Conservation (phyloP, 2,329 filamentous ascomycete genomes). For the Pseudohalonectria lignicola region DNA sequence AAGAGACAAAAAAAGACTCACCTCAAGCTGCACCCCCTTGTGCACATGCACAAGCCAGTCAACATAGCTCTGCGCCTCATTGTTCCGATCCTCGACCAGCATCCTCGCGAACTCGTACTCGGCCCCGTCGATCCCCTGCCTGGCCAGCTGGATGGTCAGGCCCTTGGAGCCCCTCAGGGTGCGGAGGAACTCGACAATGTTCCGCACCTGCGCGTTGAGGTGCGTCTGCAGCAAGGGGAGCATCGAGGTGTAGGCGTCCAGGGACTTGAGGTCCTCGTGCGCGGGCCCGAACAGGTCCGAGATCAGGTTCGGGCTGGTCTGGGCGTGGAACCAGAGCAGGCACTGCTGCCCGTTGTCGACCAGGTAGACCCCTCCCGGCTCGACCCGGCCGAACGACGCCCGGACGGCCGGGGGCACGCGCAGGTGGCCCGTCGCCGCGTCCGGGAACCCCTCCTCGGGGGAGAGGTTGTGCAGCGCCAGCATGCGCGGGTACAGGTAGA, state of each 20-base stretch:
- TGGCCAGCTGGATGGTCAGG: conserved; percentile 76
- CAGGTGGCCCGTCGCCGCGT: conserved; percentile 72
- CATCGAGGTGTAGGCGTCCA: conserved; percentile 72
- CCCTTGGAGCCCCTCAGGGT: conserved; percentile 76
- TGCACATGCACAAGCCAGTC: conserved; percentile 97
- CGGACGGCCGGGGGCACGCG: conserved; percentile 72
- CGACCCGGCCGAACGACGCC: conserved; percentile 76
- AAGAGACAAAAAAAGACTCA: conserved; percentile 23
- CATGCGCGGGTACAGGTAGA: conserved; percentile 93
- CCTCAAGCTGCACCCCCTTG: conserved; percentile 83
- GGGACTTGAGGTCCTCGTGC: conserved; percentile 65
- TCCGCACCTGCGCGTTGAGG: conserved; percentile 88
- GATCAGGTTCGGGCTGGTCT: conserved; percentile 86
- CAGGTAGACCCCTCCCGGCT: conserved; percentile 87
- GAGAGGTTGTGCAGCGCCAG: conserved; percentile 84
- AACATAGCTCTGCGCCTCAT: conserved; percentile 95
- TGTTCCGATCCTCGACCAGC: conserved; percentile 89
- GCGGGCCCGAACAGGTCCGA: conserved; percentile 60
- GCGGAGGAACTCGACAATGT: conserved; percentile 80
- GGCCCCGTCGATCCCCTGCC: conserved; percentile 86
- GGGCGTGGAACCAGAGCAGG: conserved; percentile 83
- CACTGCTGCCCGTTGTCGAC: conserved; percentile 92
- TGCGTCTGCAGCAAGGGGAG: conserved; percentile 83
- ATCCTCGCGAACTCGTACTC: conserved; percentile 93
- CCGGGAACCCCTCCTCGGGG: conserved; percentile 83